These are phyloP conservation scores for Globisporangium alternatum DNA, from an alignment of 352 stramenopile species.

Conservation along the genomic window DNA sequence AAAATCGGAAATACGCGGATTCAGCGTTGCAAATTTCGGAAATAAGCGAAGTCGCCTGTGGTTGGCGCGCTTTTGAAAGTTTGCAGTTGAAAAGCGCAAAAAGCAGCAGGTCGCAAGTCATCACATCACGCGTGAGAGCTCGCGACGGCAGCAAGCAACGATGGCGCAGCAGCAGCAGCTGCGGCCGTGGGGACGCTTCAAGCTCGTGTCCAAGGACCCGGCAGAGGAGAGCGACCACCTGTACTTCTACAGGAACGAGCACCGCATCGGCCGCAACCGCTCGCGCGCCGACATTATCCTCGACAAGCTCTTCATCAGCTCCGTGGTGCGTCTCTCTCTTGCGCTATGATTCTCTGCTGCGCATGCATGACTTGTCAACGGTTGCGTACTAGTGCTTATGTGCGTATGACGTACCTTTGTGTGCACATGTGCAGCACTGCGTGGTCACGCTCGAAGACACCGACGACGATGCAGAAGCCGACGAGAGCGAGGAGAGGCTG, in stretches of 20 bases:
- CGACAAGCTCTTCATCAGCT: constrained; percentile 63
- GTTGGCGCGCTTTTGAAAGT: too few relatives aligned
- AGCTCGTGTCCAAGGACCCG: constrained; percentile 51
- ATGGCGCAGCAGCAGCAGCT: constrained; percentile 2
- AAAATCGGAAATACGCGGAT: too few relatives aligned
- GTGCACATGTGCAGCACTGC: constrained; percentile 45
- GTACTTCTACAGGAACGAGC: constrained; percentile 43
- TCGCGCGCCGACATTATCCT: constrained; percentile 47
- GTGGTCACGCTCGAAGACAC: constrained; percentile 35
- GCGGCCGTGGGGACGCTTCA: constrained; percentile 58
- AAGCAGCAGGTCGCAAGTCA: background rate
- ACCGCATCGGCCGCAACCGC: constrained; percentile 54
- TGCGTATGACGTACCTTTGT: background rate
- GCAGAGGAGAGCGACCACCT: constrained; percentile 59
- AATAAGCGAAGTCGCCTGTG: too few relatives aligned
- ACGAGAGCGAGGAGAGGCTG: constrained; percentile 2
- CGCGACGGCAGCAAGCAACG: background rate
- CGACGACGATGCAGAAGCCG: constrained; percentile 14
- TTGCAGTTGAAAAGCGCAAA: too few relatives aligned
- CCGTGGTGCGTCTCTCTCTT: constrained; percentile 35
- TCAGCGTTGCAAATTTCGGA: too few relatives aligned
- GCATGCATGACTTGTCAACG: background rate
- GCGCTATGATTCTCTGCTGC: background rate
- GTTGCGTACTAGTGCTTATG: constrained; percentile 1
- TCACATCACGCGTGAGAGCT: too few relatives aligned